A percentile compares a stretch with the other conserved stretches of the same genome.
These are phyloP conservation scores for Apiospora rasikravindrae DNA, from an alignment of 2,329 filamentous ascomycete genomes.

Conservation along the genomic window DNA sequence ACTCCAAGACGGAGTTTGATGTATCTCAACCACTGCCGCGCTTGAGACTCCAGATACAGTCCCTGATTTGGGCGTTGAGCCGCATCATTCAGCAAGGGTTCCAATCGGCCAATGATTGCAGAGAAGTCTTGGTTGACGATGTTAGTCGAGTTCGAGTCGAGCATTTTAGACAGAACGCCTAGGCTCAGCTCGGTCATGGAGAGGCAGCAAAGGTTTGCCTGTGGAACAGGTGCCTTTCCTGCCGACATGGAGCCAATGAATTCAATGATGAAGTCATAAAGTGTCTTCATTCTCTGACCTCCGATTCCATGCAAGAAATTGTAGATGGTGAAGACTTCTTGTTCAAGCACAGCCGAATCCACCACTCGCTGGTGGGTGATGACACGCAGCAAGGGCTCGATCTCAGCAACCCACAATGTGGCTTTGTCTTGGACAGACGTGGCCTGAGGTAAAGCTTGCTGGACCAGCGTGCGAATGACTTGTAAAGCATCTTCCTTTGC, in stretches of 20 bases:
- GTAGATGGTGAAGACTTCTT: conserved; percentile 41
- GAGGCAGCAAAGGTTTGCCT: background rate
- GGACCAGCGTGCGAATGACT: conserved; percentile 34
- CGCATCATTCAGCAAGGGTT: conserved; percentile 20
- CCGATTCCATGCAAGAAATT: conserved; percentile 43
- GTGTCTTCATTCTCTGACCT: conserved; percentile 35
- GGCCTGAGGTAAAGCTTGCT: conserved; percentile 30
- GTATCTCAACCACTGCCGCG: conserved; percentile 38
- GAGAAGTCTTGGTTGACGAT: conserved; percentile 38
- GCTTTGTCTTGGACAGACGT: conserved; percentile 7
- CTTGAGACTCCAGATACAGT: conserved; percentile 30
- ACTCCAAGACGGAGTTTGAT: conserved; percentile 38
- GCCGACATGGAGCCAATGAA: conserved; percentile 27
- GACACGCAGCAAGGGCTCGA: conserved; percentile 42
- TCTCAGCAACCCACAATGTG: conserved; percentile 33
- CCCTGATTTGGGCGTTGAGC: background rate
- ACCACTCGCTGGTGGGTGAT: conserved; percentile 42
- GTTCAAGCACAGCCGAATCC: conserved; percentile 46
- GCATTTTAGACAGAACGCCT: conserved; percentile 39
- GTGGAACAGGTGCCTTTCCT: conserved; percentile 8
- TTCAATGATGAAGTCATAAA: conserved; percentile 40
- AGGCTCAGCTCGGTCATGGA: conserved; percentile 32
- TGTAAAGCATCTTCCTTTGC: conserved; percentile 36
- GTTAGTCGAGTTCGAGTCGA: conserved; percentile 44
- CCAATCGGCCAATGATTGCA: conserved; percentile 24